These are phyloP conservation scores for Tagetes patula DNA, from an alignment of 129 eudicot genomes.

Conservation along the genomic window DNA sequence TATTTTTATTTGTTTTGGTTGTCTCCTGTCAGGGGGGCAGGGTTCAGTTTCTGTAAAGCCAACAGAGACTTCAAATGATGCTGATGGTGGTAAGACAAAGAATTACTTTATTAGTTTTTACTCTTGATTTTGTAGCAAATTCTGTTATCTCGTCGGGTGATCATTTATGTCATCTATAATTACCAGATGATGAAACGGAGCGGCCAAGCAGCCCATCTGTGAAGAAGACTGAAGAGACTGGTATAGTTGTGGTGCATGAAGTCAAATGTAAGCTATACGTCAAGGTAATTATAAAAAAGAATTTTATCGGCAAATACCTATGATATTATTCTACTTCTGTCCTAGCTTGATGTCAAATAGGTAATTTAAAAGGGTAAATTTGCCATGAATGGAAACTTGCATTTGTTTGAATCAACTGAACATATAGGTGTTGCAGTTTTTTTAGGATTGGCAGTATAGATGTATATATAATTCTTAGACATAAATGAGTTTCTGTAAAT, in stretches of 20 bases:
- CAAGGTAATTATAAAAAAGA: slow-evolving; percentile 57
- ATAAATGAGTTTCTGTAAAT: neutral
- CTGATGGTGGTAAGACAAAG: slow-evolving; percentile 62
- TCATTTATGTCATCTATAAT: neutral
- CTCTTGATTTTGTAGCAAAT: neutral
- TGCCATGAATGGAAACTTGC: neutral
- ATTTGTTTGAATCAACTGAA: neutral
- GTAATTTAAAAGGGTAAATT: neutral
- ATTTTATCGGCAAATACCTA: slow-evolving; percentile 6
- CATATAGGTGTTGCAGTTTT: neutral
- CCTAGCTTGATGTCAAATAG: neutral
- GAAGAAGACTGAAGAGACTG: slow-evolving; percentile 80
- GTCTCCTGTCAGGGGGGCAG: slow-evolving; percentile 49
- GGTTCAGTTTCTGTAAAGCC: slow-evolving; percentile 45
- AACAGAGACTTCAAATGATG: slow-evolving; percentile 49
- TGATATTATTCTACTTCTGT: neutral
- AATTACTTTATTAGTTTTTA: neutral
- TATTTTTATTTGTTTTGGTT: neutral
- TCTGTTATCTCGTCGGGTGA: neutral
- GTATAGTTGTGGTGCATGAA: slow-evolving; percentile 79
- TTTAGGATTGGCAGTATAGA: neutral
- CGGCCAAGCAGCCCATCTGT: slow-evolving; percentile 98
- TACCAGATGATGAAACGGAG: slow-evolving; percentile 72
- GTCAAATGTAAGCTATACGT: slow-evolving; percentile 95
- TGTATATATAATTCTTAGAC: neutral